Base-by-base conservation (phyloP, 2,329 filamentous ascomycete genomes). In the Calonectria ilicicola region DNA sequence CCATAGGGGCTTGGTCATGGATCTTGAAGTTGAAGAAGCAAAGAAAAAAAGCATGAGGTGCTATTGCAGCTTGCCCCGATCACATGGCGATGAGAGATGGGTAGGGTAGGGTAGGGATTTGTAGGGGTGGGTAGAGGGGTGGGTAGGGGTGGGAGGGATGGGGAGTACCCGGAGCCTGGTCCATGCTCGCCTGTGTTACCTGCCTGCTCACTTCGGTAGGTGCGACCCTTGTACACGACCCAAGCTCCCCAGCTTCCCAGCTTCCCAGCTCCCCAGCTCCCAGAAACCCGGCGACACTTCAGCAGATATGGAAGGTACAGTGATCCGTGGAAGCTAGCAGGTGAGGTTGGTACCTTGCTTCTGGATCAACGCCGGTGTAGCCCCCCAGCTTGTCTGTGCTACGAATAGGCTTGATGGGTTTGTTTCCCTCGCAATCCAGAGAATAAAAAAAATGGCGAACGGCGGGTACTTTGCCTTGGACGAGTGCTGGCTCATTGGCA, bases 1-100 rank as follows among this genome's bases (percentile, higher is more conserved):
- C 58, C 58, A 23, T 40, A 63, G 26, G 58, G 40, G 29, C n/a
- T 63, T n/a, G 40, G 44, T 63, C 58, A 63, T 66, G 64, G 49
- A 66, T 35, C 21, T 19, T 47, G n/a, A 65, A 27, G 32, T 46
- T 51, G 63, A 49, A 46, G 58, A 63, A 65, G 29, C 42, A 64
- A 63, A 8, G 38, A 63, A 58, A 35, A 35, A 63, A 42, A 26
- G 58, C 26, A 46, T 44, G 58, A 26, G 35, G 38, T 3, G 32
- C 19, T 63, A 38, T 19, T 26, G 46, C 44, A 65, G 40, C 62
- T 47, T 46, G 38, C 60, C 27, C 51, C 44, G 44, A 32, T 51
- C 46, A 49, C 63, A 65, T 56, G 35, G n/a, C n/a, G n/a, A n/a
- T n/a, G n/a, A n/a, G n/a, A n/a, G n/a, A n/a, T n/a, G n/a, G n/a